Conservation (phyloP, 176 grass and related monocot genomes). For the Eleusine indica region DNA sequence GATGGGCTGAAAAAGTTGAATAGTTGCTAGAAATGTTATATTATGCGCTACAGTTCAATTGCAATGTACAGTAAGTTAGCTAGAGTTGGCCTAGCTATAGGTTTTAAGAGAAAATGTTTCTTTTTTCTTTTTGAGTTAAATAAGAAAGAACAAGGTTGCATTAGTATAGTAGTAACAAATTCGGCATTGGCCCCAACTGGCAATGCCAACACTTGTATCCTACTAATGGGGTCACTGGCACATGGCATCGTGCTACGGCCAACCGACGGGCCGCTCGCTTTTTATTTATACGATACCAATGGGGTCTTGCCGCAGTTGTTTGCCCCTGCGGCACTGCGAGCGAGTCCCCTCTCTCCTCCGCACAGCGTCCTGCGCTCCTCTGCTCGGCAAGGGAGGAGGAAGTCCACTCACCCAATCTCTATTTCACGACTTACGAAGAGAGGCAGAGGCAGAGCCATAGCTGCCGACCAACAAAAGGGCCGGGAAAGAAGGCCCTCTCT, state of each 20-base stretch:
- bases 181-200: slow-evolving; percentile 15
- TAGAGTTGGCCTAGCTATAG: neutral
- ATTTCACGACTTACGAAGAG: slow-evolving; percentile 43
- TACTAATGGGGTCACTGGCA: slow-evolving; percentile 33
- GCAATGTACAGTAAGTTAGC: neutral
- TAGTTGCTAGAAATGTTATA: neutral
- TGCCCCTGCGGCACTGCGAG: neutral
- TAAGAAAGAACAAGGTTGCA: neutral
- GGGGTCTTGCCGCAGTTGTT: slow-evolving; percentile 44
- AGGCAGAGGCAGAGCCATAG: slow-evolving; percentile 10
- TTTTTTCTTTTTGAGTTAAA: neutral
- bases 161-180: neutral
- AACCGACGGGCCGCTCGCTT: slow-evolving; percentile 31
- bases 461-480: slow-evolving; percentile 31
- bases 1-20: neutral
- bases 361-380: slow-evolving; percentile 3
- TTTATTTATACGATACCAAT: slow-evolving; percentile 57
- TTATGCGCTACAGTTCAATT: neutral
- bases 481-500: too few species aligned
- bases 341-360: neutral
- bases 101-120: neutral
- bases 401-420: neutral
- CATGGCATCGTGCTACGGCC: slow-evolving; percentile 43
- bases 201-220: slow-evolving; percentile 32
- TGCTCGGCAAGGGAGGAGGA: neutral